phyloP scores from a whole-genome alignment of 73 alveolate species.

The Breviolum minutum region DNA sequence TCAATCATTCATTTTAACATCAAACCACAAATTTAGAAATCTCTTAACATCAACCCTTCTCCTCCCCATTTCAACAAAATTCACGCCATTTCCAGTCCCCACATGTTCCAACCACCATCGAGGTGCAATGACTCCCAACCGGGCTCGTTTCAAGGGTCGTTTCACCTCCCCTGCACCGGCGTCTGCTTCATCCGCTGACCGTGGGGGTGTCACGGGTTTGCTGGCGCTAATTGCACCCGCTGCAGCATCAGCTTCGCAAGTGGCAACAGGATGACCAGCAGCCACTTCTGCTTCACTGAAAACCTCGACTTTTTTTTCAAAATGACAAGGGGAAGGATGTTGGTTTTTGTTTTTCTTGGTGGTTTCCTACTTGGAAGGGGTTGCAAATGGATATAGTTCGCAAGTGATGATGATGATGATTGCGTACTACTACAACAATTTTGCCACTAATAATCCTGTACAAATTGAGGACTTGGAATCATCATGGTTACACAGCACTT shows the following conservation, averaged over 20 bases:
- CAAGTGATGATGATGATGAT: no score
- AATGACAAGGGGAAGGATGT: not conserved
- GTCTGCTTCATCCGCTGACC: conserved; percentile 13
- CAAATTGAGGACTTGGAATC: no score
- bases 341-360: not conserved
- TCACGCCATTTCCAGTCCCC: not conserved
- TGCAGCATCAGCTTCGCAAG: conserved; percentile 54
- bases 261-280: not conserved
- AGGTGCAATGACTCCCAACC: conserved; percentile 57
- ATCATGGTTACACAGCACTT: no score
- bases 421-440: no score
- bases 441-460: no score
- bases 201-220: not conserved
- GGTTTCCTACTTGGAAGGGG: no score
- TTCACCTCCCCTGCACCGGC: conserved; percentile 22
- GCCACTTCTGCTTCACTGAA: conserved; percentile 24
- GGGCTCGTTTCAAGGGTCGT: conserved; percentile 15
- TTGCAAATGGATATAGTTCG: no score
- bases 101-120: not conserved
- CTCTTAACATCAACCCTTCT: not conserved
- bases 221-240: not conserved
- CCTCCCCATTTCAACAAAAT: not conserved
- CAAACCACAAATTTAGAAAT: not conserved
- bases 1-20: not conserved
- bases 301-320: not conserved